Percentiles rank a stretch among this genome's conserved stretches.
phyloP scores from a whole-genome alignment of 345 rosid species.

The Citrus sp. region DNA sequence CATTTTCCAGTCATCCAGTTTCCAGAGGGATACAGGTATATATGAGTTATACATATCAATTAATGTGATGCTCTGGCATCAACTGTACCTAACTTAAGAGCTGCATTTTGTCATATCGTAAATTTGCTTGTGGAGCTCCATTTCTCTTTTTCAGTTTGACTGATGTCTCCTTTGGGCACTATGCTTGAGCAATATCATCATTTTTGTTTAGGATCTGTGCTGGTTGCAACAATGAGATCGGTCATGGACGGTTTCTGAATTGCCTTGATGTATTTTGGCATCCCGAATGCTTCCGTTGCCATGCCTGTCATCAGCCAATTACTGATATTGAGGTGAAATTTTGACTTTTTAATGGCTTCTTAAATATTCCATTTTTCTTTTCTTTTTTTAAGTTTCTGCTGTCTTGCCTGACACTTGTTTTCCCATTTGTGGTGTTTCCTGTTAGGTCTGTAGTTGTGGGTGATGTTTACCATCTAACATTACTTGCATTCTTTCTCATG shows the following conservation, averaged over 20 bases:
- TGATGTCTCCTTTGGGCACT: neutral
- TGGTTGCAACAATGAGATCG: slow-evolving; percentile 89
- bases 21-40: slow-evolving; percentile 75
- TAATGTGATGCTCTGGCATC: neutral
- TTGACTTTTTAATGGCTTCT: slow-evolving; percentile 2
- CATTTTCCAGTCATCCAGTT: slow-evolving; percentile 42
- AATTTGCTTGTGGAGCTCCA: neutral
- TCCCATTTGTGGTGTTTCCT: neutral
- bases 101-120: neutral
- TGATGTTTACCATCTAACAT: slow-evolving; percentile 16
- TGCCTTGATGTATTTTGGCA: slow-evolving; percentile 89
- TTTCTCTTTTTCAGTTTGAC: neutral
- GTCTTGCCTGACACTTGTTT: slow-evolving; percentile 4
- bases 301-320: slow-evolving; percentile 75
- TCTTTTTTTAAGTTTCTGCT: neutral
- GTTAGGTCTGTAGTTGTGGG: slow-evolving; percentile 8
- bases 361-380: neutral
- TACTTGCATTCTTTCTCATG: slow-evolving; percentile 18
- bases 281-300: slow-evolving; percentile 90
- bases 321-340: slow-evolving; percentile 78
- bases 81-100: neutral
- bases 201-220: slow-evolving; percentile 71
- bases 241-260: slow-evolving; percentile 79
- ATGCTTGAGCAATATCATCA: neutral
- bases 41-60: slow-evolving; percentile 3